These are phyloP conservation scores for Nemania sp. DNA, from an alignment of 2,329 filamentous ascomycete genomes.

Conservation along the genomic window DNA sequence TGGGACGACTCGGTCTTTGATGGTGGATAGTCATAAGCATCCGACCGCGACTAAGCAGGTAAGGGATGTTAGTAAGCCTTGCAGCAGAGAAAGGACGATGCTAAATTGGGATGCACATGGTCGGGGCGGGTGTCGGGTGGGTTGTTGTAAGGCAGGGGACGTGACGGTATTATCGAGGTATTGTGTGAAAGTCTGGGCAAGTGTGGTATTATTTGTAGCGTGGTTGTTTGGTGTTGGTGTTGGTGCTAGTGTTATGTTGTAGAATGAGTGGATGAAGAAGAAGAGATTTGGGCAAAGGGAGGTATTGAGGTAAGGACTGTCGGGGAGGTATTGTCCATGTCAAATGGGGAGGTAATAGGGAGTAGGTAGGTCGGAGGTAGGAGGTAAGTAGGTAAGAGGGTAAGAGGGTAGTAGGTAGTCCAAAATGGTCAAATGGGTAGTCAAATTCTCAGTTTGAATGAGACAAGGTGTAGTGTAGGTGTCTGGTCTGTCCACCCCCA, in stretches of 20 bases:
- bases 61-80: slow-evolving; percentile 34
- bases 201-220: too few relatives aligned
- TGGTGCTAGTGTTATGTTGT: slow-evolving; percentile 4
- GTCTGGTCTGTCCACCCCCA: too few relatives aligned
- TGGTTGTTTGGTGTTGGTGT: neutral
- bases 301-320: too few relatives aligned
- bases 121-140: too few relatives aligned
- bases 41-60: slow-evolving; percentile 52
- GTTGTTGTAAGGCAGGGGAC: too few relatives aligned
- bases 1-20: slow-evolving; percentile 46
- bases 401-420: too few relatives aligned
- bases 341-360: too few relatives aligned
- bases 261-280: slow-evolving; percentile 4
- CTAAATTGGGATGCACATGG: neutral
- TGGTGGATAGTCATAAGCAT: slow-evolving; percentile 56
- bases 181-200: too few relatives aligned
- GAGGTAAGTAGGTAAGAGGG: too few relatives aligned
- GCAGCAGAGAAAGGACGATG: neutral
- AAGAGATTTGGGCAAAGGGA: slow-evolving; percentile 10
- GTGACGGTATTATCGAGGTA: too few relatives aligned
- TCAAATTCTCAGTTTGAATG: slow-evolving; percentile 31
- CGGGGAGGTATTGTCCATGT: too few relatives aligned
- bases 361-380: too few relatives aligned
- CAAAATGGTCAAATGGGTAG: slow-evolving; percentile 26
- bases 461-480: slow-evolving; percentile 36